Conservation (phyloP, 1,139 yeast genomes). For the Pichia sp. region DNA sequence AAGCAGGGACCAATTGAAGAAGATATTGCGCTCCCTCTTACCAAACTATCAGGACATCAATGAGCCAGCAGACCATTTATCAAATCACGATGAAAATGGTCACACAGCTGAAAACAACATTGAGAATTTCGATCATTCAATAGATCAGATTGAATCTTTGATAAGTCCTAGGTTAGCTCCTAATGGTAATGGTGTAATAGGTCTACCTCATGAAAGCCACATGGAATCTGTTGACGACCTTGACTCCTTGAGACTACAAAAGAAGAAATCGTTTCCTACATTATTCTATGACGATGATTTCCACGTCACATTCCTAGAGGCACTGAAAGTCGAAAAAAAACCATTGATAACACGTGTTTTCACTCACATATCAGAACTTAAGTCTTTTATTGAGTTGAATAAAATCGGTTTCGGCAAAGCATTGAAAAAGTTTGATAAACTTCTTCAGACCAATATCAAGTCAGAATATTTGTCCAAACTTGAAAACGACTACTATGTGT, state of each 20-base stretch:
- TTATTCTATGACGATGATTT: constrained; percentile 45
- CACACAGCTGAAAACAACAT: neutral
- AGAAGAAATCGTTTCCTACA: constrained; percentile 37
- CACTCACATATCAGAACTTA: constrained; percentile 76
- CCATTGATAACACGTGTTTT: constrained; percentile 62
- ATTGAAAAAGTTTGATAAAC: constrained; percentile 85
- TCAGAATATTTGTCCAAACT: constrained; percentile 43
- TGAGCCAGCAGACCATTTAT: neutral
- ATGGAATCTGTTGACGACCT: constrained; percentile 18
- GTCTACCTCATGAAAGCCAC: neutral
- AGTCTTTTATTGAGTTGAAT: constrained; percentile 77
- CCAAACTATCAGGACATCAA: constrained; percentile 14
- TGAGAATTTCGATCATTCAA: neutral
- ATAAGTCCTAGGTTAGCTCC: constrained; percentile 2
- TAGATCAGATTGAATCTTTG: neutral
- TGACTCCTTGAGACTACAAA: constrained; percentile 24
- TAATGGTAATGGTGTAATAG: neutral
- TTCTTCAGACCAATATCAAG: constrained; percentile 59
- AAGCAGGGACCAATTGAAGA: constrained; percentile 18
- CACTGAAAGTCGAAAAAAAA: constrained; percentile 61
- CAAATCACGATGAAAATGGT: neutral
- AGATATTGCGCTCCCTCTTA: constrained; percentile 16
- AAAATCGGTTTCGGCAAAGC: constrained; percentile 85
- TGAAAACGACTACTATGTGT: constrained; percentile 37
- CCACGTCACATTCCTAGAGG: constrained; percentile 41